Evolutionary conservation across 805 yeast genomes (phyloP), one percentile per base, ranked within the genome.

Genomic region (Schwanniomyces polymorphus): DNA sequence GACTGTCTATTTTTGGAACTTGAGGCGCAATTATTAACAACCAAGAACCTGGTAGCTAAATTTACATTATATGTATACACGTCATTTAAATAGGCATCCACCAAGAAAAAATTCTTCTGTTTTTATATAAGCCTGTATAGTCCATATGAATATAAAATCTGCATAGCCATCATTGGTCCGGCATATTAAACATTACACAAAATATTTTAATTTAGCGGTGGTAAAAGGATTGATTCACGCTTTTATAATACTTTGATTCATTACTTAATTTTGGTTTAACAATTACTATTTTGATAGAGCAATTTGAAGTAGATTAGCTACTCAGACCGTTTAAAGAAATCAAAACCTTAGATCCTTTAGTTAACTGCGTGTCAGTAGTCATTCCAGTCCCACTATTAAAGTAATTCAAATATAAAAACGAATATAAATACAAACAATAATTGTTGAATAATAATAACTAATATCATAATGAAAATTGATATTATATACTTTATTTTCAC

Each of bases 391-490:
- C 14, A 25, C 17, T 7, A 27, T 10, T 27, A 31, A 18, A 31
- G 12, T 27, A 31, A 6, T 11, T 7, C 4, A 4, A 31, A 31
- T 28, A 31, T 31, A 6, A 6, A 31, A 31, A 31, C 21, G 8
- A 35, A 17, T 17, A 3, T 5, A 39, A 39, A 16, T n/a, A 25
- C 4, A 12, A 39, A 11, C n/a, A 39, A 17, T 11, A 16, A 17
- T 23, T n/a, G 14, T 27, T 26, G 23, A 23, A 31, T 17, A 18
- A 31, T 17, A 18, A 31, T 18, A 31, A 31, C 11, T 10, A 11
- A 17, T 31, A 31, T 31, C 40, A 42, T 12, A 27, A 46, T 46
- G 49, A 37, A 42, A 28, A 16, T 41, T n/a, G 29, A 42, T 26
- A 17, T 43, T 29, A 14, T 46, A 35, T 47, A 38, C 42, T 29